Base-by-base conservation (phyloP, 805 yeast species). In the Saccharomycopsis sp. region DNA sequence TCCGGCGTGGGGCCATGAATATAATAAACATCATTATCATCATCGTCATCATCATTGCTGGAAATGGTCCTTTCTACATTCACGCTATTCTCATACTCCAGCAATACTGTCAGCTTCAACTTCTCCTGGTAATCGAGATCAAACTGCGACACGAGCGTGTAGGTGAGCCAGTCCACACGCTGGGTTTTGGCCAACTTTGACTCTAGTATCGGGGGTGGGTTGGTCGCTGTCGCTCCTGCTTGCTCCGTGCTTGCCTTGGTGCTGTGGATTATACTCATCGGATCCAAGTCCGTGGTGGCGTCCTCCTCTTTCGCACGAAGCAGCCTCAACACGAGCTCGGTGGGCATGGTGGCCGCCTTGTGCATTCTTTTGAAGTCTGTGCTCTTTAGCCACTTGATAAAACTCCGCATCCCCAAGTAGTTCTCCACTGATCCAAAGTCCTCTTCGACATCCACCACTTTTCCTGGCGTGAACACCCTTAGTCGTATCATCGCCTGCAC, bases 401-500 rank as follows among this genome's bases (percentile, higher is more conserved):
- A 73, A 22, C 64, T 63, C 27, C 62, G 61, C 30, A 73, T 64
- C 2, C 80, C 83, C 21, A 48, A 57, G 39, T 63, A 63, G 17
- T 70, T 68, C 2, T 64, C 55, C 3, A 64, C 61, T 35, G 67
- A 64, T 2, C 27, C 27, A 9, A 25, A 25, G 27, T 25, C 27
- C 12, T 25, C 9, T 25, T 9, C 12, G 0, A 75, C 68, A 47
- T 77, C 85, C 25, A 80, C 55, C 7, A 61, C 38, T 34, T 67
- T 68, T 3, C 68, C 65, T 0, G 89, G 87, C 32, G 73, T 71
- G 13, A 86, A 60, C 32, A 81, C 60, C 12, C 79, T 81, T 17
- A 74, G 57, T 45, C 76, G 74, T 23, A 73, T 67, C 60, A 88
- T 66, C 0, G 92, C 86, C 53, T 75, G 75, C 13, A 84, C 62